Percentiles rank a stretch among this genome's conserved stretches.
Conservation (phyloP, 2,329 filamentous ascomycete genomes). For the Colletotrichum karsti region DNA sequence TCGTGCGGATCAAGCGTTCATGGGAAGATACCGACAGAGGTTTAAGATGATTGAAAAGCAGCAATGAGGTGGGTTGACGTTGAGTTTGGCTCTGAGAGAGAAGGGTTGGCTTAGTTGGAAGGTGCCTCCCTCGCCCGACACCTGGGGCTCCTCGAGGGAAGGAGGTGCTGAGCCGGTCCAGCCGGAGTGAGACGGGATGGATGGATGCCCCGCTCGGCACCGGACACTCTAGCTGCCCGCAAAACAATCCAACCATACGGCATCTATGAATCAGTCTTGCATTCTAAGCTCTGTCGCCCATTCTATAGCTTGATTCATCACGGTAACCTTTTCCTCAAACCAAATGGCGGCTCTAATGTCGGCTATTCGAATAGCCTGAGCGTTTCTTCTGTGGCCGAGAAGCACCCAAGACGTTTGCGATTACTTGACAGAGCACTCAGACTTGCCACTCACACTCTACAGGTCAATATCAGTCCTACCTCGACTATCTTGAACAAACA, state of each 20-base stretch:
- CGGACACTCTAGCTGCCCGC: neutral
- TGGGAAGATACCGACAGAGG: no score
- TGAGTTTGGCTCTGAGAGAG: no score
- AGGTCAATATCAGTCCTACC: neutral
- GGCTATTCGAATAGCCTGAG: neutral
- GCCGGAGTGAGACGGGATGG: neutral
- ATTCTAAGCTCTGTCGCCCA: neutral
- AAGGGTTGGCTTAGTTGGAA: neutral
- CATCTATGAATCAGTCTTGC: neutral
- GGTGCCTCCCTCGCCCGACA: neutral
- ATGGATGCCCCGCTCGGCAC: neutral
- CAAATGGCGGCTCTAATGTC: neutral
- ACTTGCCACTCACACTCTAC: neutral
- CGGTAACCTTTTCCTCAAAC: neutral
- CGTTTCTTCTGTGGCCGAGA: neutral
- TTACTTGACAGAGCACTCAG: neutral
- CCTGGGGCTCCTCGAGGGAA: neutral
- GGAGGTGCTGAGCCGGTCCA: neutral
- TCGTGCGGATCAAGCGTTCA: no score
- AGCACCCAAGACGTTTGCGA: neutral
- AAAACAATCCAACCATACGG: neutral
- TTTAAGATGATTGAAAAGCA: no score
- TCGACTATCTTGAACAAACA: neutral
- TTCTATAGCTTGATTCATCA: neutral
- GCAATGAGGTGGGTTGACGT: no score